Evolutionary conservation across 2,329 filamentous ascomycete genomes (phyloP).

Genomic region (Thielaviopsis populi): DNA sequence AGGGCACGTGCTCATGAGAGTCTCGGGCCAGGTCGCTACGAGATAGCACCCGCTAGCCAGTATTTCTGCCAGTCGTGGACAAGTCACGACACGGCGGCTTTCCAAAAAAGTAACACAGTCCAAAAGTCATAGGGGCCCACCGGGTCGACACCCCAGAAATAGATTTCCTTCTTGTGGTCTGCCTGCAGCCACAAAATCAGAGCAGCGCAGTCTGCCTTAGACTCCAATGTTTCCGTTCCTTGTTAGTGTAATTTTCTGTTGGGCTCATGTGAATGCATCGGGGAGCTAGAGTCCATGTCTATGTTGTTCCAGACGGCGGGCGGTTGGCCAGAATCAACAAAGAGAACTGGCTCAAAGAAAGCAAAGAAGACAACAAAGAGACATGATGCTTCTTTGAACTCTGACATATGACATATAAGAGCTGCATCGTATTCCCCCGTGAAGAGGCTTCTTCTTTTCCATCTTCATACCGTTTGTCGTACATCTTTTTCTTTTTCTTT

Average conservation of each 20-base stretch:
- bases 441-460: background rate
- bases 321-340: background rate
- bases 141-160: background rate
- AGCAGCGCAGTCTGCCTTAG: background rate
- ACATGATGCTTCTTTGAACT: background rate
- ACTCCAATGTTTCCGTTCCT: background rate
- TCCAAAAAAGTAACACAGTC: background rate
- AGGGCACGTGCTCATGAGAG: background rate
- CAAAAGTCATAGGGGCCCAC: background rate
- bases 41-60: background rate
- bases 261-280: background rate
- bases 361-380: background rate
- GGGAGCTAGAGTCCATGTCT: background rate
- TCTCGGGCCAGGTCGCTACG: background rate
- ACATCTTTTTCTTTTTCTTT: background rate
- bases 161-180: background rate
- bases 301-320: background rate
- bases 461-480: background rate
- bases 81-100: background rate
- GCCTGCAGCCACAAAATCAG: background rate
- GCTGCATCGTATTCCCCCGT: background rate
- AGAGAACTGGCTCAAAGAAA: background rate
- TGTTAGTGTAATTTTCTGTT: background rate
- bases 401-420: background rate
- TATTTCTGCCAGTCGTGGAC: background rate